A percentile compares a stretch with the other conserved stretches of the same genome.
phyloP scores from a whole-genome alignment of 306 rosid genomes.

The Sechiopsis laciniata region DNA sequence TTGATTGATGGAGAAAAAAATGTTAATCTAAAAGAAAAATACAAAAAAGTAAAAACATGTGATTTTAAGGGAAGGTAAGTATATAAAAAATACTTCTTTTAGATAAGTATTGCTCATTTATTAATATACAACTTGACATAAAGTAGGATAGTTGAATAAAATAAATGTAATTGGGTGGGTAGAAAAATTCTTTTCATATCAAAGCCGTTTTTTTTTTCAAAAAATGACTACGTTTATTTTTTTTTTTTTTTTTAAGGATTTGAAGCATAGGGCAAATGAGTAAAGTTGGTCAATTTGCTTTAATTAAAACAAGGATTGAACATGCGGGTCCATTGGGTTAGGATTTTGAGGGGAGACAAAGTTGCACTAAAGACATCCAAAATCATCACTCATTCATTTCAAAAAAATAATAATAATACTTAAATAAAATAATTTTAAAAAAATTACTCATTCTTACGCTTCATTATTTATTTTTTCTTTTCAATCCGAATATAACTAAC shows the following conservation, averaged over 20 bases:
- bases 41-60: too few species aligned
- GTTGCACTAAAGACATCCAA: neutral
- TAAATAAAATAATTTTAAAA: too few species aligned
- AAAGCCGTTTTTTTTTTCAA: neutral
- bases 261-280: neutral
- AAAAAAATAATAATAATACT: too few species aligned
- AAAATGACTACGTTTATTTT: neutral
- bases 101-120: too few species aligned
- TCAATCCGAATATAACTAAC: too few species aligned
- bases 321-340: neutral
- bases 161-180: neutral
- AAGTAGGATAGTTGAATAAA: neutral
- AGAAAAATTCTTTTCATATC: neutral
- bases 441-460: too few species aligned
- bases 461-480: too few species aligned
- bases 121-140: too few species aligned
- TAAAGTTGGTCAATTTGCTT: slow-evolving; percentile 14
- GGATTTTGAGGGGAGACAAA: neutral
- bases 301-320: neutral
- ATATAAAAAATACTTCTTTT: too few species aligned
- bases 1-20: too few species aligned
- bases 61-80: too few species aligned
- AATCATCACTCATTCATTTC: neutral
- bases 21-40: too few species aligned
- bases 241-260: neutral